Percentiles rank a stretch among this genome's conserved stretches.
Evolutionary conservation across 2,329 filamentous ascomycete species (phyloP).

Genomic region (Zymoseptoria crescenta): DNA sequence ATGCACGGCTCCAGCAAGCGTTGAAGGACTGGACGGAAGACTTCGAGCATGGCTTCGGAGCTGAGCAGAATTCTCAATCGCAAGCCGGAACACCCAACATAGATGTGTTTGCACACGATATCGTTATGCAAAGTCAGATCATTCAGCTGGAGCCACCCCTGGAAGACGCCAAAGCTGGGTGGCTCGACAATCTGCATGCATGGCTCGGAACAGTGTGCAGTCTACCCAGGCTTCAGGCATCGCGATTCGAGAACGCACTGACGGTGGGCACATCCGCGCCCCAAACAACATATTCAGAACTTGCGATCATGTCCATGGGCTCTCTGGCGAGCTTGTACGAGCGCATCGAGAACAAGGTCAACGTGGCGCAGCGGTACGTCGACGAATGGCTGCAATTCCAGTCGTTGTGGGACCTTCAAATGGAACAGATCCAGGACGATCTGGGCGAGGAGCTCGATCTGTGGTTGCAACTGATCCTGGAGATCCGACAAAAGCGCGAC

Average conservation of each 20-base stretch:
- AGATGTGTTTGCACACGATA: slow-evolving; percentile 72
- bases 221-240: slow-evolving; percentile 87
- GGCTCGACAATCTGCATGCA: slow-evolving; percentile 84
- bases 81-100: slow-evolving; percentile 55
- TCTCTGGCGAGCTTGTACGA: slow-evolving; percentile 73
- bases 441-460: slow-evolving; percentile 84
- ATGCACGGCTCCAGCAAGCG: slow-evolving; percentile 74
- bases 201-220: slow-evolving; percentile 94
- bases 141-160: slow-evolving; percentile 93
- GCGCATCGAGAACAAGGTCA: slow-evolving; percentile 74
- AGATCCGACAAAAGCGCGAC: slow-evolving; percentile 87
- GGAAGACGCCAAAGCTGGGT: slow-evolving; percentile 83
- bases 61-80: slow-evolving; percentile 27
- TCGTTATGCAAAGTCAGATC: slow-evolving; percentile 96
- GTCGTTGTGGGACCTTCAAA: slow-evolving; percentile 94
- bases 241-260: slow-evolving; percentile 83
- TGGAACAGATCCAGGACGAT: slow-evolving; percentile 87
- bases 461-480: slow-evolving; percentile 93
- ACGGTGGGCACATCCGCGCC: slow-evolving; percentile 53
- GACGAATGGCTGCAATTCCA: slow-evolving; percentile 99
- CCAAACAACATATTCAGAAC: slow-evolving; percentile 68
- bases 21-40: slow-evolving; percentile 80
- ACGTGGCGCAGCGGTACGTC: slow-evolving; percentile 74
- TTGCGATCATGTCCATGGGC: slow-evolving; percentile 75
- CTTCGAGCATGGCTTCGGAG: slow-evolving; percentile 53